Evolutionary conservation across 2,329 filamentous ascomycete species (phyloP).

Genomic region (Sporothrix protearum): DNA sequence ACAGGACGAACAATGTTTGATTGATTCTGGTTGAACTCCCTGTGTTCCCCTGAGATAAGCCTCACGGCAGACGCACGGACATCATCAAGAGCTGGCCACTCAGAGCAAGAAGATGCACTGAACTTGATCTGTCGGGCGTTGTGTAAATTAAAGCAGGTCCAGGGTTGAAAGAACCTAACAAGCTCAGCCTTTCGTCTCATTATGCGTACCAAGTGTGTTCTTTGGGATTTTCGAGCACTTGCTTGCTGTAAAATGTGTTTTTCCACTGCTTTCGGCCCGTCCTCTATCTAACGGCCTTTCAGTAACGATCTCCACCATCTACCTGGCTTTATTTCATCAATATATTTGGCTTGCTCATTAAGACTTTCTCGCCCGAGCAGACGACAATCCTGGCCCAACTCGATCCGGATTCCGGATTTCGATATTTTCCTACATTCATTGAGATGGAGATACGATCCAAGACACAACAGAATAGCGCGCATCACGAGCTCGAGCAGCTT

Average conservation of each 20-base stretch:
- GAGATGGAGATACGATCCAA: neutral
- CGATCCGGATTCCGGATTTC: neutral
- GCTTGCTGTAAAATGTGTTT: neutral
- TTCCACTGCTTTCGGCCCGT: conserved; percentile 7
- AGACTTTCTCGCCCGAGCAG: neutral
- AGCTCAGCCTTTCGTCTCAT: conserved; percentile 1
- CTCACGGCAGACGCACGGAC: neutral
- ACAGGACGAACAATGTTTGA: neutral
- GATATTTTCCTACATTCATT: neutral
- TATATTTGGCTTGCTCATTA: neutral
- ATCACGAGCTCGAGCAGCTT: neutral
- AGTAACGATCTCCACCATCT: neutral
- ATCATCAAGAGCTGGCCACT: neutral
- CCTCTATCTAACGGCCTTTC: neutral
- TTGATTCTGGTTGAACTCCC: neutral
- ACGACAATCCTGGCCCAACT: neutral
- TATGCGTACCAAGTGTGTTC: neutral
- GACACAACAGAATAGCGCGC: neutral
- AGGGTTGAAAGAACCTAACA: neutral
- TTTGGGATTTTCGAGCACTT: neutral
- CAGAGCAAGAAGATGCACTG: neutral
- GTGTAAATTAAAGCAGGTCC: neutral
- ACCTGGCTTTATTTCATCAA: neutral
- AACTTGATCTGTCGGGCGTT: neutral
- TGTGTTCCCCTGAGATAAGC: conserved; percentile 1